phyloP scores from a whole-genome alignment of 345 rosid species.

The Salix dunnii region DNA sequence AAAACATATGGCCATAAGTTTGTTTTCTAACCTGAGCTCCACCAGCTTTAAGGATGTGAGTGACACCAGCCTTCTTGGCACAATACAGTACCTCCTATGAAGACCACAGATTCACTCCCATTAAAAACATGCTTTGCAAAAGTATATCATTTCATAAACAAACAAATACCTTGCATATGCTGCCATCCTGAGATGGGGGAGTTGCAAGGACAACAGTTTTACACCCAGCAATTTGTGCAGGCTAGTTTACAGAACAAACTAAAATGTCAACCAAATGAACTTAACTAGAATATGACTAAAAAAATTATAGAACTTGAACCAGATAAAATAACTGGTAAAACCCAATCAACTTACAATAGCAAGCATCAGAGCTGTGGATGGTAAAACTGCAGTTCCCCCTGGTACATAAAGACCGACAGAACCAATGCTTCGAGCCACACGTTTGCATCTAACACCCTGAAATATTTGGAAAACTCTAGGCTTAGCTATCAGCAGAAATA shows the following conservation, averaged over 20 bases:
- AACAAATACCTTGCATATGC: conserved; percentile 71
- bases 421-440: conserved; percentile 79
- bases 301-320: background rate
- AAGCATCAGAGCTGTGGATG: conserved; percentile 94
- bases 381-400: conserved; percentile 91
- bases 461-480: conserved; percentile 7
- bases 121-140: background rate
- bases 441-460: conserved; percentile 87
- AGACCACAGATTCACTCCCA: background rate
- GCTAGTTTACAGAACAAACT: conserved; percentile 39
- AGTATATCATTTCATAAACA: background rate
- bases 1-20: background rate
- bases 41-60: conserved; percentile 92
- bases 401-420: conserved; percentile 97
- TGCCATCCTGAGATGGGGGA: conserved; percentile 76
- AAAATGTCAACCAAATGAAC: conserved; percentile 14
- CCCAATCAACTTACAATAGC: conserved; percentile 56
- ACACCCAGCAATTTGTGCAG: conserved; percentile 96
- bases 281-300: background rate
- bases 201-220: conserved; percentile 83
- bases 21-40: conserved; percentile 74
- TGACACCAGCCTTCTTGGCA: conserved; percentile 92
- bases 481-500: background rate
- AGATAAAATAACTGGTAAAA: conserved; percentile 2
- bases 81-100: conserved; percentile 78